Base-by-base conservation (phyloP, 768 basidiomycete genomes). In the Gloeostereum incarnatum region DNA sequence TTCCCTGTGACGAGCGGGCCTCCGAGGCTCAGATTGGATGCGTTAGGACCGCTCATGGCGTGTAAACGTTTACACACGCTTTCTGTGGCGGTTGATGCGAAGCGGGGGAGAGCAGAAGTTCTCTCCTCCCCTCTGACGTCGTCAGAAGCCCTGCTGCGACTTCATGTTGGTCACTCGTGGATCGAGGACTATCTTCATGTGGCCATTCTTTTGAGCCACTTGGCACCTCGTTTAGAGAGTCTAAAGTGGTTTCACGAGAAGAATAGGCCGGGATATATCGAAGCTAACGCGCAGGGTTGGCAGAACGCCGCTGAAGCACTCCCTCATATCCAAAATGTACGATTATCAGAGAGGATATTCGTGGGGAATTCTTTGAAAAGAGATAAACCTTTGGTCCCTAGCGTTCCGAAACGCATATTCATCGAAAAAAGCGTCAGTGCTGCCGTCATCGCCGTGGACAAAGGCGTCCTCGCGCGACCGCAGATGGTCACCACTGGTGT, bases 241-340 rank as follows among this genome's bases (percentile, higher is more conserved):
- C 56, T 88, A 36, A 81, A 78, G 56, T 86, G 73, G 74, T 86
- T 85, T 66, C 75, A 80, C 49, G 82, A 84, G 50, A 81, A 78
- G 58, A 85, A 75, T 48, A 68, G 83, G n/a, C 67, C 73, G 0
- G 80, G 81, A 4, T 80, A 68, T 47, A 63, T 78, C 35, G 84
- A 88, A 53, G 62, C 66, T 22, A 76, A 85, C 47, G 74, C 77
- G 8, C 68, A 66, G 39, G 69, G 62, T 14, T 88, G 85, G 85
- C 79, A 84, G 55, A 69, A 62, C 34, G 77, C 76, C 20, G 65
- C 66, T 1, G 81, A 85, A 35, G 72, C 69, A 46, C 66, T 88
- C 39, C 84, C 85, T n/a, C 75, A 77, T 52, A 56, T 88, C 18
- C 85, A 87, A 53, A 61, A 61, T 39, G 58, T 87, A 43, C 80